Percentiles rank a stretch among this genome's conserved stretches.
phyloP scores from a whole-genome alignment of 257 asterid genomes.

The Nicotiana paniculata region DNA sequence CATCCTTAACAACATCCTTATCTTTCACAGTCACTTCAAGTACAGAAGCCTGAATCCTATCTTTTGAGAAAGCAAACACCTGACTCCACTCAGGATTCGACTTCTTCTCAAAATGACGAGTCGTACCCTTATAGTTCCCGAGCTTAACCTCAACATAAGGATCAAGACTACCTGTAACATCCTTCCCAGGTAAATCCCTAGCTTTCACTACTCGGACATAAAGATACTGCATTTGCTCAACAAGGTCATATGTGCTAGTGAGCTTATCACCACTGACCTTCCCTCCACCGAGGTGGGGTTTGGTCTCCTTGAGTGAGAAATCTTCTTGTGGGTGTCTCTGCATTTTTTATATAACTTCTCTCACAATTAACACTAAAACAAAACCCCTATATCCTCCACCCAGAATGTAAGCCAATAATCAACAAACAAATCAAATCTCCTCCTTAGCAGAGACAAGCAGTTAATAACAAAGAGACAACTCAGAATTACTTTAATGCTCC shows the following conservation, averaged over 20 bases:
- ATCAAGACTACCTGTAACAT: conserved; percentile 43
- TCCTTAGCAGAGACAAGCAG: neutral
- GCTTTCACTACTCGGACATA: conserved; percentile 50
- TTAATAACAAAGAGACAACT: neutral
- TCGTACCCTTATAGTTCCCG: conserved; percentile 43
- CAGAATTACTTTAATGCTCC: neutral
- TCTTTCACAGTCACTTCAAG: conserved; percentile 43
- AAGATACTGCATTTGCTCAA: conserved; percentile 51
- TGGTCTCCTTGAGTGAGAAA: conserved; percentile 45
- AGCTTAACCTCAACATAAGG: conserved; percentile 50
- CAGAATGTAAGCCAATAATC: neutral
- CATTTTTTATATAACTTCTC: conserved; percentile 18
- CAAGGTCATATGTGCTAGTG: conserved; percentile 48
- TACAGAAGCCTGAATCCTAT: conserved; percentile 37
- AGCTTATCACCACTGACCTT: conserved; percentile 44
- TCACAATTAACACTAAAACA: neutral
- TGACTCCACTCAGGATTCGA: conserved; percentile 45
- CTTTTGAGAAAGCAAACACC: conserved; percentile 49
- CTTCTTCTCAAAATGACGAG: conserved; percentile 44
- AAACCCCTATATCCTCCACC: neutral
- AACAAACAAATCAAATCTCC: neutral
- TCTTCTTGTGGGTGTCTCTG: conserved; percentile 42
- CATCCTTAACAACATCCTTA: conserved; percentile 42
- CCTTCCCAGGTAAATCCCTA: conserved; percentile 38
- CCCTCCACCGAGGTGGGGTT: conserved; percentile 43